These are phyloP conservation scores for Candida suzukii DNA, from an alignment of 805 yeast species.

Conservation along the genomic window DNA sequence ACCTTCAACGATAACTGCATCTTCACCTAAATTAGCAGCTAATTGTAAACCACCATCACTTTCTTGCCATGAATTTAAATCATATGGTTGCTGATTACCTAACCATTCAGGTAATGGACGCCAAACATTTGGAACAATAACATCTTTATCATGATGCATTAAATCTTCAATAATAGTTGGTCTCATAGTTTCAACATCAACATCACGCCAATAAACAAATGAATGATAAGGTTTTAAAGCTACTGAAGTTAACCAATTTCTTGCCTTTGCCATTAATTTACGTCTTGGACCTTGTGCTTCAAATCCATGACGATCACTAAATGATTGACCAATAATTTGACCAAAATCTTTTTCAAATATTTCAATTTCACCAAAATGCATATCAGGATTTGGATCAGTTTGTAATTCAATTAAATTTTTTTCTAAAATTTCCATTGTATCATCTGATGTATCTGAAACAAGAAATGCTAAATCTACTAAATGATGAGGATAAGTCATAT, in stretches of 20 bases:
- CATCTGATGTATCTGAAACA: conserved; percentile 86
- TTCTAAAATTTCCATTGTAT: conserved; percentile 67
- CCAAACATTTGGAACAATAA: conserved; percentile 94
- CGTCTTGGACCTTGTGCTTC: conserved; percentile 95
- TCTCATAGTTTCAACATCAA: conserved; percentile 91
- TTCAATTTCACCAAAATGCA: conserved; percentile 77
- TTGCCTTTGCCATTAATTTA: conserved; percentile 90
- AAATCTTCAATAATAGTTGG: conserved; percentile 80
- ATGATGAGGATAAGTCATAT: conserved; percentile 51
- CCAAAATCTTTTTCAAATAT: conserved; percentile 91
- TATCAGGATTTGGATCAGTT: conserved; percentile 48
- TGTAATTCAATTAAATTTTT: conserved; percentile 57
- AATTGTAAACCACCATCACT: conserved; percentile 73
- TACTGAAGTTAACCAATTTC: conserved; percentile 87
- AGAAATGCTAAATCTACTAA: conserved; percentile 64
- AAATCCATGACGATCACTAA: conserved; percentile 90
- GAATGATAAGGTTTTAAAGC: conserved; percentile 89
- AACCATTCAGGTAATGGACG: conserved; percentile 83
- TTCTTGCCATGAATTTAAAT: conserved; percentile 81
- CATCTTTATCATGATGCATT: conserved; percentile 87
- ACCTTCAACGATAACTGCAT: conserved; percentile 96
- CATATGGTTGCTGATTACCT: conserved; percentile 80
- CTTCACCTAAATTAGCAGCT: conserved; percentile 77
- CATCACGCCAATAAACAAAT: conserved; percentile 97
- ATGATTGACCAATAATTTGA: conserved; percentile 86